A percentile compares a stretch with the other conserved stretches of the same genome.
phyloP scores from a whole-genome alignment of 345 rosid genomes.

The Abelmoschus esculentus region DNA sequence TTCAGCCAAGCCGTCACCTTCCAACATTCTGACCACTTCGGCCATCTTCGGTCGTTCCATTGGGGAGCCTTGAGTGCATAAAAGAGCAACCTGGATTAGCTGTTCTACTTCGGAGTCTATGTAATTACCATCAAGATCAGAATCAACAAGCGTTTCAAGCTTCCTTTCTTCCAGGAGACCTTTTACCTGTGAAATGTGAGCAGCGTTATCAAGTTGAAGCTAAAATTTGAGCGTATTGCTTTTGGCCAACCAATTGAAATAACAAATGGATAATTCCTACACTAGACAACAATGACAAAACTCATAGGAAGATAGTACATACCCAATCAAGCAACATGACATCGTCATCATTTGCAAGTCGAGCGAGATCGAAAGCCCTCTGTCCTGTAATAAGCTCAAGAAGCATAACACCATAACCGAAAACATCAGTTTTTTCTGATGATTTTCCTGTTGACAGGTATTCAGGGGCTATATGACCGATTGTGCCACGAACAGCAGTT shows the following conservation, averaged over 20 bases:
- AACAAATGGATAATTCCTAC: neutral
- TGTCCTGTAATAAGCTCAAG: constrained; percentile 94
- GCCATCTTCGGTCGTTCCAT: constrained; percentile 89
- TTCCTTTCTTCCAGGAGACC: constrained; percentile 77
- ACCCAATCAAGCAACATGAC: constrained; percentile 97
- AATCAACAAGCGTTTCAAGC: constrained; percentile 64
- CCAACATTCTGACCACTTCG: constrained; percentile 89
- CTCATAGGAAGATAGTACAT: constrained; percentile 11
- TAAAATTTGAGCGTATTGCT: neutral
- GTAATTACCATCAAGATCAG: constrained; percentile 55
- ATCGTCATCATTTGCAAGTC: constrained; percentile 91
- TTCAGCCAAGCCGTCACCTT: constrained; percentile 86
- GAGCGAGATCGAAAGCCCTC: constrained; percentile 90
- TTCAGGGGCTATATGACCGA: constrained; percentile 95
- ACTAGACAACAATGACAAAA: neutral
- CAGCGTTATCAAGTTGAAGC: neutral
- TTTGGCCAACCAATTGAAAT: neutral
- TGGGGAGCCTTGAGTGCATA: constrained; percentile 77
- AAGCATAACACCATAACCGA: constrained; percentile 95
- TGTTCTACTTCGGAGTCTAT: constrained; percentile 61
- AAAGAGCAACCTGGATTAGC: constrained; percentile 75
- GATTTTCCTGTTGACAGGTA: constrained; percentile 91
- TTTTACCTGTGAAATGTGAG: constrained; percentile 53
- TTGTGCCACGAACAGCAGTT: constrained; percentile 93
- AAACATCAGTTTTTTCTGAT: constrained; percentile 92